Evolutionary conservation across 2,329 filamentous ascomycete genomes (phyloP).

Genomic region (Zymoseptoria ardabiliae): DNA sequence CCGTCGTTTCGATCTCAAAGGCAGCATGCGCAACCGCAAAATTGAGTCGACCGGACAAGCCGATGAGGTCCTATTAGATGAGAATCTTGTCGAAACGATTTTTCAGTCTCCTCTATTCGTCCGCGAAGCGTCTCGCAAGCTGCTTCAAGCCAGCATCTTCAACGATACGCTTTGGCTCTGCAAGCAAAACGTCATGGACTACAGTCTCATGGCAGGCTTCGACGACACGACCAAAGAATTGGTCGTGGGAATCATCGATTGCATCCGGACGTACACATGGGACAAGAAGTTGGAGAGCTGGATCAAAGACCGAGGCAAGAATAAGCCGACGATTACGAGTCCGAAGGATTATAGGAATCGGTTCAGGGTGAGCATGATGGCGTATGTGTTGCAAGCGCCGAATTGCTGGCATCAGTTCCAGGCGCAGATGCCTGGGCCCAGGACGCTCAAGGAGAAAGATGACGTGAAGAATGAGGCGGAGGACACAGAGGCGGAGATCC

Average conservation of each 20-base stretch:
- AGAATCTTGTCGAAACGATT: conserved; percentile 99
- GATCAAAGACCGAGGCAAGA: conserved; percentile 94
- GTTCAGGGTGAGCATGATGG: conserved; percentile 93
- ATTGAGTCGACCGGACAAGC: conserved; percentile 93
- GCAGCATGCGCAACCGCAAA: conserved; percentile 96
- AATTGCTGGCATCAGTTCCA: conserved; percentile 69
- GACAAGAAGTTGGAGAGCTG: conserved; percentile 99
- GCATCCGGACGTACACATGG: conserved; percentile 97
- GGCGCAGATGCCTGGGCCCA: conserved; percentile 27
- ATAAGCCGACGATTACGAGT: conserved; percentile 87
- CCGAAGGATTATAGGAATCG: conserved; percentile 96
- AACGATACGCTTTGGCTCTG: conserved; percentile 95
- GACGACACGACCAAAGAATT: conserved; percentile 85
- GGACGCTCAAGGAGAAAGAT: conserved; percentile 23
- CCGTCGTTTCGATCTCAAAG: conserved; percentile 80
- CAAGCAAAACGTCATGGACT: conserved; percentile 97
- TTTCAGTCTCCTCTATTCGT: conserved; percentile 95
- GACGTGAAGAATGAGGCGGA: conserved; percentile 7
- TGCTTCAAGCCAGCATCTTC: conserved; percentile 85
- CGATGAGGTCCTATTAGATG: conserved; percentile 91
- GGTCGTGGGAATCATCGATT: conserved; percentile 96
- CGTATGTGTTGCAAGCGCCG: conserved; percentile 69
- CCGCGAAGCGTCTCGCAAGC: conserved; percentile 90
- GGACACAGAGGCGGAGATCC: conserved; percentile 6
- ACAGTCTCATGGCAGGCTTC: conserved; percentile 95